A percentile compares a stretch with the other conserved stretches of the same genome.
Conservation (phyloP, 257 asterid genomes). For the Solanum lycopersicoides region DNA sequence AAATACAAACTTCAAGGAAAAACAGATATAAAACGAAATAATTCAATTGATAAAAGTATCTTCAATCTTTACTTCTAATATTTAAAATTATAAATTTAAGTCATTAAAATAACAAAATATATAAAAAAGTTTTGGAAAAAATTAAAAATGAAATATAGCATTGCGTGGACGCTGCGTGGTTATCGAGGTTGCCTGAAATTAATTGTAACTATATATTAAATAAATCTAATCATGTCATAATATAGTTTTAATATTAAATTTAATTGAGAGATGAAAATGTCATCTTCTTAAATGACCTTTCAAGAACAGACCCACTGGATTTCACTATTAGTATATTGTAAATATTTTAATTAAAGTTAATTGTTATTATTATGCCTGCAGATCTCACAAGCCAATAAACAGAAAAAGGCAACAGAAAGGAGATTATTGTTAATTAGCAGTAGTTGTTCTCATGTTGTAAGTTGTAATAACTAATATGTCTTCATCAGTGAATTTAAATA, state of each 20-base stretch:
- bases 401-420: conserved; percentile 2
- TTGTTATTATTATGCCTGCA: neutral
- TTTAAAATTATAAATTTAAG: too few relatives aligned
- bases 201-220: neutral
- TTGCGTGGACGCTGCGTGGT: neutral
- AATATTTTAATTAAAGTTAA: neutral
- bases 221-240: neutral
- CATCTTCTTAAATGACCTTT: neutral
- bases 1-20: neutral
- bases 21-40: too few relatives aligned
- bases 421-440: neutral
- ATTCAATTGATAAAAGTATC: too few relatives aligned
- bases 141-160: neutral
- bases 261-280: neutral
- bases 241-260: neutral
- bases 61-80: too few relatives aligned
- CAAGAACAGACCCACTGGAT: neutral
- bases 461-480: neutral
- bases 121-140: too few relatives aligned
- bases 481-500: neutral
- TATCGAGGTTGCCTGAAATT: neutral
- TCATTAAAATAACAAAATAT: too few relatives aligned
- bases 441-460: neutral
- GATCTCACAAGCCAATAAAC: neutral
- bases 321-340: neutral